Evolutionary conservation across 306 rosid genomes (phyloP), one percentile per base, ranked within the genome.

Genomic region (Inga leiocalycina): DNA sequence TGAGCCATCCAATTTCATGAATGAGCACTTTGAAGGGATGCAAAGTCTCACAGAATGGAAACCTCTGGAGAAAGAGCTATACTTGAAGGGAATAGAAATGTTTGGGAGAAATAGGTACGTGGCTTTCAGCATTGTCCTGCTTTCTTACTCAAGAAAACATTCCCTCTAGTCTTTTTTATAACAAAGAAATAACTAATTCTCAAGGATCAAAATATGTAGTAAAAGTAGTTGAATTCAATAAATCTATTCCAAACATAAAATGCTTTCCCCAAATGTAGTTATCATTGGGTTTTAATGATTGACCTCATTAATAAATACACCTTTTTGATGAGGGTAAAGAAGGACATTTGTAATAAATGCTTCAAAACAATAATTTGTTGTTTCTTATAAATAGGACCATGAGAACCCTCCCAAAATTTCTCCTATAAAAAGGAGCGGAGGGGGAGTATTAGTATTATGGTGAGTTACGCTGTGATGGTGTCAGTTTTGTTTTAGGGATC

Each of bases 51-150:
- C 90, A 27, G 92, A 88, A 69, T 96, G 99, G 99, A 92, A 88
- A 88, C 91, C 90, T 71, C 70, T 96, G 75, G 99, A 96, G 90
- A 96, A 92, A 82, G 97, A 96, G 74, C 81, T 94, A 74, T 96
- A 92, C 90, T 74, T 90, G 87, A 96, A 96, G 88, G 99, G 99
- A 80, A 59, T 94, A 48, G 97, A 96, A 91, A 94, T 96, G 87
- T 96, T 94, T 86, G 99, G 98, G 82, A 92, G 94, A 90, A 91
- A 92, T 88, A 94, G 98, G 98, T 92, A 87, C 9, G 46, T 6
- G 62, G 35, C 72, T 81, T 82, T 81, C 77, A 37, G 30, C 59
- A 62, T 83, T 77, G 78, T 44, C 39, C 37, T 44, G 17, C 54
- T 3, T 54, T n/a, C 48, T 68, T 74, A 68, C 34, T 44, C n/a